These are phyloP conservation scores for Monilinia fructigena DNA, from an alignment of 2,329 filamentous ascomycete species.

Conservation along the genomic window DNA sequence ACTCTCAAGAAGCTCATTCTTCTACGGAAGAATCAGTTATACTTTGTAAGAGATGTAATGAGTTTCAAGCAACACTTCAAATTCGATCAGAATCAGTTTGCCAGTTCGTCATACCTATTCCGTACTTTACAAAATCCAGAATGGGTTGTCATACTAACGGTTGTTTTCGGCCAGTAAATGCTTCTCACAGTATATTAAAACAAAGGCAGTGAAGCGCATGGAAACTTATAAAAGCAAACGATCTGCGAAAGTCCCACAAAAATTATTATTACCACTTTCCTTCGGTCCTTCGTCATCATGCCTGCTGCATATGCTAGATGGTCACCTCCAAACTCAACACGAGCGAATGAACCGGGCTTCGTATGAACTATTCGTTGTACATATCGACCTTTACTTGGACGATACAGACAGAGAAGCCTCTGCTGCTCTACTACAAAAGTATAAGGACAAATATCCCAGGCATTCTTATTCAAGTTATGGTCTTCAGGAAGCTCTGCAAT, in stretches of 20 bases:
- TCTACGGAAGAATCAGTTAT: conserved; percentile 8
- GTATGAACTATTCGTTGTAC: conserved; percentile 65
- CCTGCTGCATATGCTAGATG: conserved; percentile 72
- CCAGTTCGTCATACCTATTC: conserved; percentile 32
- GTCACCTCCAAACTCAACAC: conserved; percentile 64
- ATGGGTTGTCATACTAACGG: conserved; percentile 22
- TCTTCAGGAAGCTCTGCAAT: conserved; percentile 60
- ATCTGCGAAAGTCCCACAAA: conserved; percentile 40
- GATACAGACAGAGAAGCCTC: conserved; percentile 34
- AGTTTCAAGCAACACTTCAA: conserved; percentile 35
- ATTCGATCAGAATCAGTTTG: conserved; percentile 40
- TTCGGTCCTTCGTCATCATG: conserved; percentile 78
- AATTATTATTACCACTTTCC: conserved; percentile 75
- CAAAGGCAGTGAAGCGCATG: conserved; percentile 78
- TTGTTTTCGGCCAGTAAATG: conserved; percentile 56
- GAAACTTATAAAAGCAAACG: conserved; percentile 58
- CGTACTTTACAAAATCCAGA: conserved; percentile 2
- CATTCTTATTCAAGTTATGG: conserved; percentile 62
- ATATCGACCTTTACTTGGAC: conserved; percentile 43
- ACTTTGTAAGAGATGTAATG: conserved; percentile 38
- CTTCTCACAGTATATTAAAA: conserved; percentile 73
- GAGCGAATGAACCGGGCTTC: conserved; percentile 61
- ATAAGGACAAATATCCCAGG: conserved; percentile 62
- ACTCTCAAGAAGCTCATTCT: conserved; percentile 10
- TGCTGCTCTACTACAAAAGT: conserved; percentile 43